Conservation (phyloP, 2,329 filamentous ascomycete genomes). For the Fusarium agapanthi region DNA sequence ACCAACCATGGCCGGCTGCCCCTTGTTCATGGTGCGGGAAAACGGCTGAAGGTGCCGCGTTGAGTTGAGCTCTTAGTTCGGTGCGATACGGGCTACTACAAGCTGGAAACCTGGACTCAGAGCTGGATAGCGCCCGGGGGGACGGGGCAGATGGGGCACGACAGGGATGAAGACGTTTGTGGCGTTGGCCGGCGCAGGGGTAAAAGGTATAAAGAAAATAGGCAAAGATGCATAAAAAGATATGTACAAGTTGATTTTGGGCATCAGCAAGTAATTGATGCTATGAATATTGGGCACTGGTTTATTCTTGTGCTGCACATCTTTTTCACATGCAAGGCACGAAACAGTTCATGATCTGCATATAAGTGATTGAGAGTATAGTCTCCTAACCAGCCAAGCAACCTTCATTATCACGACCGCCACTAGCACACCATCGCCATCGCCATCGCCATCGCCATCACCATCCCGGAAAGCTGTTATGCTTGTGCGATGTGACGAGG, state of each 20-base stretch:
- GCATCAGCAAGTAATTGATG: not conserved
- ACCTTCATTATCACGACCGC: not conserved
- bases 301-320: not conserved
- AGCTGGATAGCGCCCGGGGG: conserved; percentile 8
- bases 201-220: conserved; percentile 3
- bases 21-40: conserved; percentile 26
- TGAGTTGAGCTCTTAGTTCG: conserved; percentile 22
- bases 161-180: conserved; percentile 27
- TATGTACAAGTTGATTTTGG: not conserved
- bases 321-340: not conserved
- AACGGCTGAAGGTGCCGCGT: conserved; percentile 31
- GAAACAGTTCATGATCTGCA: not conserved
- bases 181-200: conserved; percentile 25
- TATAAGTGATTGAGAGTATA: not conserved
- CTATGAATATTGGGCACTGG: not conserved
- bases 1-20: conserved; percentile 1
- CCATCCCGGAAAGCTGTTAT: conserved; percentile 23
- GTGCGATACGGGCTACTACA: conserved; percentile 2
- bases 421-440: not conserved
- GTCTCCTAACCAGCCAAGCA: not conserved
- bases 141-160: not conserved
- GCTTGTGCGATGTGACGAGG: conserved; percentile 16
- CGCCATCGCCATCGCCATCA: not conserved
- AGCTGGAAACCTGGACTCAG: conserved; percentile 6
- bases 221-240: conserved; percentile 19